phyloP scores from a whole-genome alignment of 345 rosid species.

The Hibiscus tridactylites region DNA sequence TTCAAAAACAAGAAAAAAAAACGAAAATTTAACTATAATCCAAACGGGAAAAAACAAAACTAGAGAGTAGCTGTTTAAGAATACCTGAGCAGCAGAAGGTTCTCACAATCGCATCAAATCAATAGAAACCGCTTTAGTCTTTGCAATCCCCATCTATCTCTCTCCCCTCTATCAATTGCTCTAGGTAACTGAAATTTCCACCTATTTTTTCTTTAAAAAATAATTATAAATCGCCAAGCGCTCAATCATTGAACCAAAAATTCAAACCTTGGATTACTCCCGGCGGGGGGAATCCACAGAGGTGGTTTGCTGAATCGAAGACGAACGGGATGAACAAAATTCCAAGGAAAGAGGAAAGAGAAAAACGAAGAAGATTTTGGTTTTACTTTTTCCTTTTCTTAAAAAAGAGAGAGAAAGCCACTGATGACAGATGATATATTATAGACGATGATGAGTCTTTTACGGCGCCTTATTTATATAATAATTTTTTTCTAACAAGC shows the following conservation, averaged over 20 bases:
- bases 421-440: not conserved
- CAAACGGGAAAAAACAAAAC: not conserved
- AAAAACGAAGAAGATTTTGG: not conserved
- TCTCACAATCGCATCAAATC: not conserved
- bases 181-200: not conserved
- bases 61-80: not conserved
- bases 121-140: not conserved
- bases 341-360: conserved; percentile 7
- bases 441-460: not conserved
- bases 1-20: not conserved
- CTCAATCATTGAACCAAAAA: conserved; percentile 1
- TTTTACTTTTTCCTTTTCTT: not conserved
- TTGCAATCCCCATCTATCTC: not conserved
- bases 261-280: not conserved
- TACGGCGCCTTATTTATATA: not conserved
- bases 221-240: not conserved
- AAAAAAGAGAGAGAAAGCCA: not conserved
- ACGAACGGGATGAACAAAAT: conserved; percentile 2
- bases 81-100: not conserved
- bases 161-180: not conserved
- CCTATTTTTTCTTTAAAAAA: not conserved
- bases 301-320: not conserved
- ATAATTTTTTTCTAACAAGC: too few relatives aligned
- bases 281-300: not conserved
- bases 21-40: not conserved